phyloP scores from a whole-genome alignment of 2,329 filamentous ascomycete species.

The Cordyceps farinosa region DNA sequence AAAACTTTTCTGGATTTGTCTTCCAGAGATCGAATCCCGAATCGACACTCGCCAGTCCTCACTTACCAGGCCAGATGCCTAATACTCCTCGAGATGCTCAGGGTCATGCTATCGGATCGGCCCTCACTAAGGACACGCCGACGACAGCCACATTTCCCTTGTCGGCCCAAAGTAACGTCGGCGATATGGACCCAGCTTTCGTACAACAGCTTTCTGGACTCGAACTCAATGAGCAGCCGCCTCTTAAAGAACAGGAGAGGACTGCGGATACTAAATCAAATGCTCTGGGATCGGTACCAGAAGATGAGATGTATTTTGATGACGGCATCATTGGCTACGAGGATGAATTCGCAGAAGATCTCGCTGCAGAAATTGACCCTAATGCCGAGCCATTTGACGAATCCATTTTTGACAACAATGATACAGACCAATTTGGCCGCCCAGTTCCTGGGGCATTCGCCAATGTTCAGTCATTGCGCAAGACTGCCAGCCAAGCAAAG shows the following conservation, averaged over 20 bases:
- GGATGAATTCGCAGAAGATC: constrained; percentile 44
- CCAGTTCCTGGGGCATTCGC: constrained; percentile 58
- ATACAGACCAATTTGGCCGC: constrained; percentile 59
- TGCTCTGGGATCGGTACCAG: background rate
- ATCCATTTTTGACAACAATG: constrained; percentile 67
- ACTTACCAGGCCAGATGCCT: constrained; percentile 41
- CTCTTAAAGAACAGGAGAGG: background rate
- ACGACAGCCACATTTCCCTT: constrained; percentile 20
- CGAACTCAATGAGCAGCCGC: background rate
- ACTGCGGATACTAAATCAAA: background rate
- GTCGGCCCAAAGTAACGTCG: constrained; percentile 6
- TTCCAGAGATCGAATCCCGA: constrained; percentile 40
- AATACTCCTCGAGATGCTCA: constrained; percentile 57
- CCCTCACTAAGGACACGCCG: constrained; percentile 46
- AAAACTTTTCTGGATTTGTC: constrained; percentile 56
- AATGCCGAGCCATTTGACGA: constrained; percentile 64
- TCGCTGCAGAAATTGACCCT: constrained; percentile 38
- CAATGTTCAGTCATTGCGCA: constrained; percentile 46
- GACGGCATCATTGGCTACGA: constrained; percentile 54
- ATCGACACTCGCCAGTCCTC: constrained; percentile 50
- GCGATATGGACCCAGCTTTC: background rate
- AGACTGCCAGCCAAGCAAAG: constrained; percentile 29
- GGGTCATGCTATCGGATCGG: constrained; percentile 56
- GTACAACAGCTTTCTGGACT: constrained; percentile 8
- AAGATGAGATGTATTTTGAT: constrained; percentile 67